Percentiles rank a stretch among this genome's conserved stretches.
These are phyloP conservation scores for Kluyveromyces siamensis DNA, from an alignment of 805 yeast species.

Conservation along the genomic window DNA sequence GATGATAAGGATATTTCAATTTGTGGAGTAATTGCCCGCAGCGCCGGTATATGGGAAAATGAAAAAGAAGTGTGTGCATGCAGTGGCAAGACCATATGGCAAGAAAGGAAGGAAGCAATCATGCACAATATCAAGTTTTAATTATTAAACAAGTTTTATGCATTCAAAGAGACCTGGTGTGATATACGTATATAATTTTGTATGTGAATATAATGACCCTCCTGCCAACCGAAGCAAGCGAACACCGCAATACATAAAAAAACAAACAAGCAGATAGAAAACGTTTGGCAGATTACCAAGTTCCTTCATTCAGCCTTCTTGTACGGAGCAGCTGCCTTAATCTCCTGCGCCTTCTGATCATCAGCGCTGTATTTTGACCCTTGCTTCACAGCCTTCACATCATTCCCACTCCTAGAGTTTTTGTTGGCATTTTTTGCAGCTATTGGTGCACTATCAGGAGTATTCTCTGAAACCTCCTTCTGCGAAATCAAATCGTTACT, in stretches of 20 bases:
- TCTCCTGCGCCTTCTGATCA: slow-evolving; percentile 7
- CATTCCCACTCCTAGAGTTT: slow-evolving; percentile 5
- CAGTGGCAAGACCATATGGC: slow-evolving; percentile 94
- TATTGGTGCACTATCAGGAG: background rate
- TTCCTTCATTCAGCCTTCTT: slow-evolving; percentile 1
- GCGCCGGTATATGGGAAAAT: slow-evolving; percentile 97
- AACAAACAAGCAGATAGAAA: no score
- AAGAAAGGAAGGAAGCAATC: slow-evolving; percentile 76
- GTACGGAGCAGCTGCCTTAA: slow-evolving; percentile 9
- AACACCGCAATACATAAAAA: no score
- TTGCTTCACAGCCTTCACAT: slow-evolving; percentile 7
- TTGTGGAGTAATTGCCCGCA: slow-evolving; percentile 87
- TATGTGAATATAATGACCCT: no score
- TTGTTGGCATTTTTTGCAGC: slow-evolving; percentile 1
- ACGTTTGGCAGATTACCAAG: background rate
- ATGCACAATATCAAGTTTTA: slow-evolving; percentile 15
- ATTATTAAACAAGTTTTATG: background rate
- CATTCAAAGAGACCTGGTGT: background rate
- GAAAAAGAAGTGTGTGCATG: slow-evolving; percentile 89
- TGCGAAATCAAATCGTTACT: slow-evolving; percentile 25
- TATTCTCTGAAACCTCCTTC: slow-evolving; percentile 12
- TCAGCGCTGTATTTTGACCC: slow-evolving; percentile 3
- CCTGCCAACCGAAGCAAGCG: no score
- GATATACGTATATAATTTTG: background rate
- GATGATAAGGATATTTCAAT: slow-evolving; percentile 36